phyloP scores from a whole-genome alignment of 177 flowering plant species.

The Vitis hybrid region DNA sequence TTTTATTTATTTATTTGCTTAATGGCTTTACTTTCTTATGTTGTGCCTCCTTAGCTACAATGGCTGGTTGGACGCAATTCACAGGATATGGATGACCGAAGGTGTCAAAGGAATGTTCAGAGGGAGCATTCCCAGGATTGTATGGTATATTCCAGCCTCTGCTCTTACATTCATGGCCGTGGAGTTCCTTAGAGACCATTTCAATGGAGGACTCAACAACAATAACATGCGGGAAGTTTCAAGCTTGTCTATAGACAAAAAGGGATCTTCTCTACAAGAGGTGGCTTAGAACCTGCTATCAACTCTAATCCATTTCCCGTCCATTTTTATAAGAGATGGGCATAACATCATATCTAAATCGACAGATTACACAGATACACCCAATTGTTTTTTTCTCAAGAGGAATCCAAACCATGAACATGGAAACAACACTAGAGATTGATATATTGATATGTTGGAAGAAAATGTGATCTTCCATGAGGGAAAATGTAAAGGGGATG shows the following conservation, averaged over 20 bases:
- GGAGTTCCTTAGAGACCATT: slow-evolving; percentile 82
- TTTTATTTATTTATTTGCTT: background rate
- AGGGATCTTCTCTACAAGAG: slow-evolving; percentile 39
- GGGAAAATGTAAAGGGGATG: no score
- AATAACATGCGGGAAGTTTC: slow-evolving; percentile 35
- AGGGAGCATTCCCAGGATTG: slow-evolving; percentile 85
- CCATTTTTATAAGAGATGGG: slow-evolving; percentile 3
- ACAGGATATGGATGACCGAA: slow-evolving; percentile 60
- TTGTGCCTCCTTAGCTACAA: slow-evolving; percentile 49
- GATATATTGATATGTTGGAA: no score
- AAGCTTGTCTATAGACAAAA: slow-evolving; percentile 54
- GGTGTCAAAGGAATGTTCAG: slow-evolving; percentile 74
- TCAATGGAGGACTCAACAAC: slow-evolving; percentile 32
- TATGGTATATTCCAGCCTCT: slow-evolving; percentile 94
- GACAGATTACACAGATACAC: background rate
- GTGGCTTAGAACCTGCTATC: slow-evolving; percentile 20
- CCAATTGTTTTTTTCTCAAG: background rate
- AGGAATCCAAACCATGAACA: background rate
- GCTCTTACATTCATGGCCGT: slow-evolving; percentile 96
- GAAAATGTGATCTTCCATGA: no score
- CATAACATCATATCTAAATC: slow-evolving; percentile 9
- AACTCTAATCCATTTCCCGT: background rate
- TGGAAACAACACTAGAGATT: background rate
- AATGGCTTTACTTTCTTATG: background rate
- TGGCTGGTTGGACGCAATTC: slow-evolving; percentile 79